These are phyloP conservation scores for Pyrenophora teres DNA, from an alignment of 2,329 filamentous ascomycete species.

Conservation along the genomic window DNA sequence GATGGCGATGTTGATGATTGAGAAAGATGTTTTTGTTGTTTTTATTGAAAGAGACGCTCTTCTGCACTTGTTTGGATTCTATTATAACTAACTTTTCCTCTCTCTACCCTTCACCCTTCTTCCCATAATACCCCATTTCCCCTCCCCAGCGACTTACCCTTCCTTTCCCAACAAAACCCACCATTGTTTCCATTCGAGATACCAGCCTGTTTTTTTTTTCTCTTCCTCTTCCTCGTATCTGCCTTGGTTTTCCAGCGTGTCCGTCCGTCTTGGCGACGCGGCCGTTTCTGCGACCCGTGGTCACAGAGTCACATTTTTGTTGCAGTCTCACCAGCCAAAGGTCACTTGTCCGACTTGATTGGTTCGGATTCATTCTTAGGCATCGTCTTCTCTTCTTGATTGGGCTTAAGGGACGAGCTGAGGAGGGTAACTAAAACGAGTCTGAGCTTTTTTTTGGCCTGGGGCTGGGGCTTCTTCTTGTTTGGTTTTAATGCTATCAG, in stretches of 20 bases:
- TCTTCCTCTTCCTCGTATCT: not conserved
- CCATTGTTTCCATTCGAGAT: slow-evolving; percentile 9
- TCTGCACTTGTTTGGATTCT: not conserved
- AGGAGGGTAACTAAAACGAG: not conserved
- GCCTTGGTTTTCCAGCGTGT: not conserved
- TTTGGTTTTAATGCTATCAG: slow-evolving; percentile 12
- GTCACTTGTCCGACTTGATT: slow-evolving; percentile 9
- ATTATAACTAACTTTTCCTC: slow-evolving; percentile 1
- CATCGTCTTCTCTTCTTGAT: not conserved
- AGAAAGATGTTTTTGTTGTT: slow-evolving; percentile 3
- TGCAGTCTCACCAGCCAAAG: too few relatives aligned
- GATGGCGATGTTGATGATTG: slow-evolving; percentile 7
- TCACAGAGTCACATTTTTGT: slow-evolving; percentile 6
- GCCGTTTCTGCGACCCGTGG: slow-evolving; percentile 15
- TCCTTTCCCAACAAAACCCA: not conserved
- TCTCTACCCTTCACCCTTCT: slow-evolving; percentile 1
- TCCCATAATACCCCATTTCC: slow-evolving; percentile 10
- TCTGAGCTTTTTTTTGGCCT: too few relatives aligned
- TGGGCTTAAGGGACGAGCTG: not conserved
- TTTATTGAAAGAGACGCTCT: slow-evolving; percentile 22
- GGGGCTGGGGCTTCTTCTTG: too few relatives aligned
- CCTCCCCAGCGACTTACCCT: slow-evolving; percentile 8
- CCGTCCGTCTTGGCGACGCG: not conserved
- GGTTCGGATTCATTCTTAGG: not conserved
- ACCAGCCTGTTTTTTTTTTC: slow-evolving; percentile 10